phyloP scores from a whole-genome alignment of 345 rosid species.

The Litchi chinensis region DNA sequence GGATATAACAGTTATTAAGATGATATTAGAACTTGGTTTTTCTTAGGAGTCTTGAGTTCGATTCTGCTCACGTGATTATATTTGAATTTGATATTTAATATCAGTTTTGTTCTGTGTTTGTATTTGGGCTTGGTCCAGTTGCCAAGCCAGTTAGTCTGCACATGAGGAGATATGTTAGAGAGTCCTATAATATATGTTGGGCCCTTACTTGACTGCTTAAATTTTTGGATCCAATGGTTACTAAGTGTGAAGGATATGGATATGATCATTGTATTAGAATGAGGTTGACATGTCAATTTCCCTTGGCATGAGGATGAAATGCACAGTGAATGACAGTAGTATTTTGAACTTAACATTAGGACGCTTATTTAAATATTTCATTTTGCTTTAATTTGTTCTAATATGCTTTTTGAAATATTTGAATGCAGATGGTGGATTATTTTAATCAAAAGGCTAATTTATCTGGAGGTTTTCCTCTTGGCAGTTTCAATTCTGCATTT shows the following conservation, averaged over 20 bases:
- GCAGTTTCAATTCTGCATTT: constrained; percentile 70
- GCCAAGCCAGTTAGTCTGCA: too few relatives aligned
- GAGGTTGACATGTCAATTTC: not conserved
- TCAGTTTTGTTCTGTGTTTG: too few relatives aligned
- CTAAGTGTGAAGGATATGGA: not conserved
- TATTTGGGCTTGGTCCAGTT: too few relatives aligned
- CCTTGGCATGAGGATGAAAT: constrained; percentile 2
- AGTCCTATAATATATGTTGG: too few relatives aligned
- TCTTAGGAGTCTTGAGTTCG: too few relatives aligned
- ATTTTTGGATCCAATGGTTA: too few relatives aligned
- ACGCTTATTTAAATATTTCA: not conserved
- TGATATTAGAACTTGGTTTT: too few relatives aligned
- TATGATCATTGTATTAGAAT: not conserved
- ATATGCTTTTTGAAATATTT: constrained; percentile 11
- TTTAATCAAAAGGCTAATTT: constrained; percentile 55
- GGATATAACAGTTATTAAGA: too few relatives aligned
- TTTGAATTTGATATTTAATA: too few relatives aligned
- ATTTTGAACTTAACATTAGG: not conserved
- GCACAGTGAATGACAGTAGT: not conserved
- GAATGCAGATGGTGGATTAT: constrained; percentile 64
- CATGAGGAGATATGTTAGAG: too few relatives aligned
- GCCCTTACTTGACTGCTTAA: too few relatives aligned
- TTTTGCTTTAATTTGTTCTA: not conserved
- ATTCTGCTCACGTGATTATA: too few relatives aligned
- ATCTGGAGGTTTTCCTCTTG: constrained; percentile 52